Conservation (phyloP, 257 asterid genomes). For the Leptodermis oblonga region DNA sequence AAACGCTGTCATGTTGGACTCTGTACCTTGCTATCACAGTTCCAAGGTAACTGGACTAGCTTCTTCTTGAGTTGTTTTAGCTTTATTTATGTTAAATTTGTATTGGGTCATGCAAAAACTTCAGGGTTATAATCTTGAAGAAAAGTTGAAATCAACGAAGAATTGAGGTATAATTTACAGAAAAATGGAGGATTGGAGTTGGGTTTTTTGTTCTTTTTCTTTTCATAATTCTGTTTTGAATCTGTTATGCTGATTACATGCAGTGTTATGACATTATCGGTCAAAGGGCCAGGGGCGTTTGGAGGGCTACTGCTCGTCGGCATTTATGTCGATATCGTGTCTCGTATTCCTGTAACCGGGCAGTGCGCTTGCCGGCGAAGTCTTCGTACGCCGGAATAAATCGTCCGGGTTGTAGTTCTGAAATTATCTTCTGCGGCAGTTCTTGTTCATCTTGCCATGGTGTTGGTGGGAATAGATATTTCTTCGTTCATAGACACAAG, state of each 20-base stretch:
- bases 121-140: neutral
- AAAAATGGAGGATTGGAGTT: neutral
- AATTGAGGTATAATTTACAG: neutral
- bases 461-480: conserved; percentile 32
- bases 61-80: neutral
- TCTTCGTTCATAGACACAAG: conserved; percentile 25
- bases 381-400: conserved; percentile 34
- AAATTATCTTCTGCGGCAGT: conserved; percentile 40
- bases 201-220: no score
- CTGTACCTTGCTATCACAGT: conserved; percentile 7
- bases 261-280: conserved; percentile 55
- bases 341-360: conserved; percentile 34
- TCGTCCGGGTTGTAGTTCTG: conserved; percentile 27
- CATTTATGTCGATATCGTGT: conserved; percentile 28
- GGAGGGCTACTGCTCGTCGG: conserved; percentile 28
- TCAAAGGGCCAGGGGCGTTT: conserved; percentile 41
- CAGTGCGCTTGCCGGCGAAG: conserved; percentile 29
- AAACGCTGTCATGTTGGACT: conserved; percentile 16
- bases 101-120: neutral
- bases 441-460: conserved; percentile 23
- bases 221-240: neutral
- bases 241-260: conserved; percentile 19
- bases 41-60: conserved; percentile 15
- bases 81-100: neutral
- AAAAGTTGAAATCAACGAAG: neutral